Evolutionary conservation across 805 yeast species (phyloP), one percentile per base, ranked within the genome.

Genomic region (Kodamaea fukazawae): DNA sequence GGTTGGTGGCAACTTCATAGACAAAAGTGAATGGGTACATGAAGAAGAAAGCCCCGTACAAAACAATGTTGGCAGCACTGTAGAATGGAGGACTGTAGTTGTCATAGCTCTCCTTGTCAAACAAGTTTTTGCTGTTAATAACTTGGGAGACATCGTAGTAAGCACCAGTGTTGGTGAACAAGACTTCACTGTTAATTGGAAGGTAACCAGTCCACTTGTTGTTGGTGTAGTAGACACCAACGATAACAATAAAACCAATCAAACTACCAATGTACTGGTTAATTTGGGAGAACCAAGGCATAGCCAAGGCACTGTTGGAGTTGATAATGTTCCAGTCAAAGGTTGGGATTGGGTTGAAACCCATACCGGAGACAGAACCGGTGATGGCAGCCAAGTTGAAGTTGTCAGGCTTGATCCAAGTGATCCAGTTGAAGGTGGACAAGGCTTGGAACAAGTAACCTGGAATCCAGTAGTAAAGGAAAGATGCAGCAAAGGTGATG

Each of bases 391-490:
- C 55, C 36, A 60, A 44, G 8, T 49, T 52, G 15, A 40, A 32
- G 32, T 58, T 60, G 17, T 48, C 43, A 5, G 61, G 63, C 3
- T 46, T 39, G 14, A 58, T 60, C 65, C 65, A 60, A 1, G 57
- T 55, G 46, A 58, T 49, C 63, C 63, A 60, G 38, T 58, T 58
- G 44, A 60, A 60, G 2, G 38, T 37, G 4, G 63, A 57, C 13
- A 58, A 43, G 3, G 58, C 60, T 7, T 40, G 39, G 42, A 58
- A 53, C n/a, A 60, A 37, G 36, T 53, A 57, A 33, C 55, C 43
- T 2, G 65, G 65, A 14, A 60, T 13, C 65, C 65, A 60, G 40
- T 43, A 53, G 44, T 53, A 61, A 6, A 55, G 2, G 32, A 60
- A 61, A 6, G 61, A 53, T 7, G 15, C 25, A 7, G 35, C 36